Evolutionary conservation across 345 rosid genomes (phyloP), one percentile per base, ranked within the genome.

Genomic region (Murraya paniculata): DNA sequence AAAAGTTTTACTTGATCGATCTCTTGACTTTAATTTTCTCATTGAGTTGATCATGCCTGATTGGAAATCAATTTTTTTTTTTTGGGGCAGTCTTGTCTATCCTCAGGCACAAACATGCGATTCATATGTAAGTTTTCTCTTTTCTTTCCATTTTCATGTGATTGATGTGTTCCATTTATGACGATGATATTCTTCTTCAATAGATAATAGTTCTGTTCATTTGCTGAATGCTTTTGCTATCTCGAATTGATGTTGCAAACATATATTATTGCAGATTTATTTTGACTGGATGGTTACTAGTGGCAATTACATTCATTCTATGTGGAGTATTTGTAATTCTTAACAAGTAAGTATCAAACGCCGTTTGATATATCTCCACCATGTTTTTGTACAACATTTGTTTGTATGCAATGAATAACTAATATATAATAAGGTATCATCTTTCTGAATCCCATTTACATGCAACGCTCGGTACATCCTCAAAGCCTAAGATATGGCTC

Each of bases 281-380:
- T 2, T 81, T 86, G 79, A 93, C 97, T 19, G 98, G 98, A 82
- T 95, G 98, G 98, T 82, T 95, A 64, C 84, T 95, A 21, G 98
- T 93, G 83, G 95, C 92, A 50, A 79, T 92, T 73, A 93, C 98
- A 67, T 95, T 93, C 83, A 80, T 92, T 79, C 95, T 95, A 39
- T 96, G 93, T 57, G 98, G 97, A 73, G 89, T 89, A 71, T 94
- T 96, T 73, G 73, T 96, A 53, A 87, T 96, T 70, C 81, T 96
- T 74, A 91, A 89, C 90, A 94, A 84, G 99, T 96, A 89, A 88
- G 90, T 79, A 36, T 36, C 60, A 39, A 35, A 60, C 78, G 77
- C 70, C 50, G 4, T 18, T 25, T 55, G 72, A 39, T 50, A 62
- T 13, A 61, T 68, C 53, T 53, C 35, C 28, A 25, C 61, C 21